Base-by-base conservation (phyloP, 106 monocot species). In the Phalaenopsis aphrodite region DNA sequence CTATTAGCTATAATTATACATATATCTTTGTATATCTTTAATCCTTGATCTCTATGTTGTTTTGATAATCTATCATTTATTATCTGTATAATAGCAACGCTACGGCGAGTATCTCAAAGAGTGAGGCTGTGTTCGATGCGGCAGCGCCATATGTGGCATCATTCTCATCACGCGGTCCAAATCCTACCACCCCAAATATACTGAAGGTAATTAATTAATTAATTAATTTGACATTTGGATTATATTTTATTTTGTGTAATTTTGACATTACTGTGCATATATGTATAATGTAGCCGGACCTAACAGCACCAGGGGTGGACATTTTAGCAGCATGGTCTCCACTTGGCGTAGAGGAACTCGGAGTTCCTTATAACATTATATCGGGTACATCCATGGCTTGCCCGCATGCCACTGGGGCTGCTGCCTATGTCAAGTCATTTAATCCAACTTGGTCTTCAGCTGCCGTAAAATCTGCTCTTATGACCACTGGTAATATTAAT, bases 371-470 rank as follows among this genome's bases (percentile, higher is more conserved):
- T 69, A 82, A 79, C 82, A 84, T 87, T 16, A 61, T 79, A 10
- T 84, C 84, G n/a, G 87, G 87, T 10, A 84, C 87, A 37, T 87
- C 87, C 56, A 87, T 87, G 87, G 52, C 87, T 11, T 84, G 84
- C 77, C 87, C 87, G 1, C 87, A 87, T 43, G 76, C 74, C 15
- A 72, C 42, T 16, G 84, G 79, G 0, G 79, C 71, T 12, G 87
- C 87, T 5, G 84, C 87, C 2, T 79, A 82, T 17, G 82, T 87
- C 36, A 87, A 87, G 37, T 84, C 87, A 2, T 82, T 82, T 69
- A 79, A 84, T 69, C 84, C 84, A 15, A 42, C 38, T 10, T 86
- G 86, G 52, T 86, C 86, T 57, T 80, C 86, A 6, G 83, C 80
- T 37, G 80, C 77, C 0, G 72, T 86, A 57, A 87, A 84, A 47